These are phyloP conservation scores for Dinochytrium kinnereticum DNA, from an alignment of 371 early-diverging fungal genomes.

Conservation along the genomic window DNA sequence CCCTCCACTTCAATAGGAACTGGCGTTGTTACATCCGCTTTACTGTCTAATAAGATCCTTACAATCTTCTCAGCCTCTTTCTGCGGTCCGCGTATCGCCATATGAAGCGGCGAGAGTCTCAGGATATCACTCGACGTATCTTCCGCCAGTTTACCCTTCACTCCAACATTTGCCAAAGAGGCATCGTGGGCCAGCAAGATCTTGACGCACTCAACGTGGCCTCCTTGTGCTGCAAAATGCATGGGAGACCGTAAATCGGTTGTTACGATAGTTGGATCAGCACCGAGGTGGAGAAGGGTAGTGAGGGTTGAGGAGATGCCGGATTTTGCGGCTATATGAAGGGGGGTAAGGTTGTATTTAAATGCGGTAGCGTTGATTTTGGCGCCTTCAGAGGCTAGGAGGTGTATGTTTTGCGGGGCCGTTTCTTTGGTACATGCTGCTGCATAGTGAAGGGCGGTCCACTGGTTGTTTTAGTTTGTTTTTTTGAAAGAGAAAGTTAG, in stretches of 20 bases:
- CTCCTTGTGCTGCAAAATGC: constrained; percentile 29
- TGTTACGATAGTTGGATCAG: constrained; percentile 20
- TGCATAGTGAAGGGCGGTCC: constrained; percentile 40
- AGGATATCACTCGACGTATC: too few species aligned
- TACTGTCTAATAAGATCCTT: not conserved
- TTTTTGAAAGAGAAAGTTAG: not conserved
- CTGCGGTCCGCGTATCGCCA: constrained; percentile 23
- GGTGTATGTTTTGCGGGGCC: constrained; percentile 12
- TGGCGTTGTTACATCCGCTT: not conserved
- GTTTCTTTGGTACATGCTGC: constrained; percentile 27
- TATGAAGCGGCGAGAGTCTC: constrained; percentile 28
- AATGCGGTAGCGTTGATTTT: constrained; percentile 22
- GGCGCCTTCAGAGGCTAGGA: constrained; percentile 7
- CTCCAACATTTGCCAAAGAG: not conserved
- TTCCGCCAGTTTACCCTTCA: too few species aligned
- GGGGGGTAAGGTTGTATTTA: constrained; percentile 32
- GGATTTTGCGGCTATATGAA: constrained; percentile 37
- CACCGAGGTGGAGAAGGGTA: constrained; percentile 18
- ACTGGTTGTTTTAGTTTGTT: constrained; percentile 6
- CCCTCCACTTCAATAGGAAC: constrained; percentile 12
- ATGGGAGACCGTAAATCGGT: constrained; percentile 30
- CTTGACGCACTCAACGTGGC: constrained; percentile 23
- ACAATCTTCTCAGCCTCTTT: constrained; percentile 2
- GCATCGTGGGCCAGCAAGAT: constrained; percentile 16
- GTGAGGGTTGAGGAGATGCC: constrained; percentile 17